Conservation (phyloP, 208 protist genomes). For the Leishmania aethiopica region DNA sequence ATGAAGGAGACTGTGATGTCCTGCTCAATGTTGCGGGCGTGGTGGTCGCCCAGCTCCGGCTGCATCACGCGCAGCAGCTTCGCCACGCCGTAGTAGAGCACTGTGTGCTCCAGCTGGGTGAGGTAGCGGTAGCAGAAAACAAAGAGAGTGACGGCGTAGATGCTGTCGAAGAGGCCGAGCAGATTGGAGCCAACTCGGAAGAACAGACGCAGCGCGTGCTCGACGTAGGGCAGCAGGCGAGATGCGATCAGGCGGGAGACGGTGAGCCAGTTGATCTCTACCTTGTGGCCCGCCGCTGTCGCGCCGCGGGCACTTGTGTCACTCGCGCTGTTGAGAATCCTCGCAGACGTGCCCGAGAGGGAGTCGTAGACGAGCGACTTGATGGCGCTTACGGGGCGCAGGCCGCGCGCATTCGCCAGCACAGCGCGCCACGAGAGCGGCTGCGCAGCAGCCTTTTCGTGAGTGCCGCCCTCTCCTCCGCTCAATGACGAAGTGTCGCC, state of each 20-base stretch:
- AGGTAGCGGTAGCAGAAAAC: constrained; percentile 63
- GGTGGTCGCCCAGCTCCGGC: constrained; percentile 45
- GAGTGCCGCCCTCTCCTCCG: neutral
- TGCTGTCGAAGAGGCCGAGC: constrained; percentile 56
- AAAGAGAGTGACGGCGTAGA: constrained; percentile 72
- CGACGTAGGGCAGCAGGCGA: constrained; percentile 39
- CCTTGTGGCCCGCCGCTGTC: neutral
- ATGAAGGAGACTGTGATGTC: constrained; percentile 70
- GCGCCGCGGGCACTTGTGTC: neutral
- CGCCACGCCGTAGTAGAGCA: constrained; percentile 72
- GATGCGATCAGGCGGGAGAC: constrained; percentile 35
- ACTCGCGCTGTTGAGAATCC: neutral
- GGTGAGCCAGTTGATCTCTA: constrained; percentile 42
- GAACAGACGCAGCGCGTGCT: constrained; percentile 21
- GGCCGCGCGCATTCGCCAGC: neutral
- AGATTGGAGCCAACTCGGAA: constrained; percentile 39
- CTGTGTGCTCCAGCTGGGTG: constrained; percentile 64
- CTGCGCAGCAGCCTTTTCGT: neutral
- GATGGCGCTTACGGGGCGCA: constrained; percentile 4
- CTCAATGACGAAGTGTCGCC: neutral
- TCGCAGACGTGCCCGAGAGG: constrained; percentile 4
- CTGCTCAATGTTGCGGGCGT: constrained; percentile 64
- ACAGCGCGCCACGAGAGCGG: neutral
- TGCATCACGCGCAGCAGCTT: constrained; percentile 62
- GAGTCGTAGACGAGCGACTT: constrained; percentile 24